These are phyloP conservation scores for Trichoderma simmonsii DNA, from an alignment of 2,329 filamentous ascomycete species.

Conservation along the genomic window DNA sequence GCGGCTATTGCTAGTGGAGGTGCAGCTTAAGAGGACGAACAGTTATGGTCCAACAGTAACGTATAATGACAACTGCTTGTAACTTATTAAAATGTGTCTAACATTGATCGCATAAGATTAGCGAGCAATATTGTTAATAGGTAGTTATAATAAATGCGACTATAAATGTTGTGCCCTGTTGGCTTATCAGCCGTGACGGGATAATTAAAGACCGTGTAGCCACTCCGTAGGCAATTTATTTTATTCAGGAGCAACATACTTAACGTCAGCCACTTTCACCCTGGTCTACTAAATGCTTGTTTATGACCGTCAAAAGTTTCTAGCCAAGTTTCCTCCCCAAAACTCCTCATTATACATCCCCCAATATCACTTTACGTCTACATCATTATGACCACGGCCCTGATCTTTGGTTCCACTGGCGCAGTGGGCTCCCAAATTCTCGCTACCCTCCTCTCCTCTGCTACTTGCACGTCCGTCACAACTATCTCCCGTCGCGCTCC, in stretches of 20 bases:
- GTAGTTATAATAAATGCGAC: background rate
- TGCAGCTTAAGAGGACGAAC: background rate
- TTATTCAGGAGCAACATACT: no score
- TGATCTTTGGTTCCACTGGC: background rate
- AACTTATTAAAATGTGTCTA: no score
- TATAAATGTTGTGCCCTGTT: no score
- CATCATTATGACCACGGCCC: background rate
- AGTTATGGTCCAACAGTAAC: background rate
- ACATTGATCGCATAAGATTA: no score
- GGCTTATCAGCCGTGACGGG: background rate
- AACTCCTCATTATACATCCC: background rate
- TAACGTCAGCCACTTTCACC: background rate
- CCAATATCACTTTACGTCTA: background rate
- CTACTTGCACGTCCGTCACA: background rate
- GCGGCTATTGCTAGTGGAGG: background rate
- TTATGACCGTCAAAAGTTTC: background rate
- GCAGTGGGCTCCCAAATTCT: background rate
- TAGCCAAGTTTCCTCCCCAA: background rate
- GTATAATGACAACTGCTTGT: no score
- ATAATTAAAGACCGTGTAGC: background rate
- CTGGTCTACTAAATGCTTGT: background rate
- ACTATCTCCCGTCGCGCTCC: background rate
- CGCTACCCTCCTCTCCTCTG: background rate
- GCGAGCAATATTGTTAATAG: background rate
- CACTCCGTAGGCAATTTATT: no score